A percentile compares a stretch with the other conserved stretches of the same genome.
These are phyloP conservation scores for Lactarius deliciosus DNA, from an alignment of 768 basidiomycete species.

Conservation along the genomic window DNA sequence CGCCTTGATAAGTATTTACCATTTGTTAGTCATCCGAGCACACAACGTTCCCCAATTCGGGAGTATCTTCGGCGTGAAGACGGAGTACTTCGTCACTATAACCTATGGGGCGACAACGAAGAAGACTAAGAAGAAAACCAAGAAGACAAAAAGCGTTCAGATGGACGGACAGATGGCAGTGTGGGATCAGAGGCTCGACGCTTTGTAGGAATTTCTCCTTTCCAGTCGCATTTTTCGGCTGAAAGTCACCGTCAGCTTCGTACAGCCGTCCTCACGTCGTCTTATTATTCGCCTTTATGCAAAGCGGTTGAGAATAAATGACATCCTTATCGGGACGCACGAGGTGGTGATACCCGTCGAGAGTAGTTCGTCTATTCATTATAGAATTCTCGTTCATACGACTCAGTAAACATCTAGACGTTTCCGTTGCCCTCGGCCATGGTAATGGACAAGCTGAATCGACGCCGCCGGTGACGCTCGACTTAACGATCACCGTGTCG, in stretches of 20 bases:
- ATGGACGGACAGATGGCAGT: not conserved
- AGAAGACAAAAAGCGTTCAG: not conserved
- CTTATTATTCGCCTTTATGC: not conserved
- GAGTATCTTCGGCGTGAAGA: not conserved
- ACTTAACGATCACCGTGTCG: not conserved
- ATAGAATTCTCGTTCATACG: not conserved
- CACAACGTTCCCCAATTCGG: not conserved
- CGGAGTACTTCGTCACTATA: not conserved
- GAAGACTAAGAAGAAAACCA: not conserved
- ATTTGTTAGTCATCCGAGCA: not conserved
- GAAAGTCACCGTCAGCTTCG: not conserved
- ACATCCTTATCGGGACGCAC: not conserved
- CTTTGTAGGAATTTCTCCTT: not conserved
- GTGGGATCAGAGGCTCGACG: not conserved
- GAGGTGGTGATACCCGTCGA: not conserved
- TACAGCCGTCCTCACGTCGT: not conserved
- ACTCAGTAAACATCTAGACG: not conserved
- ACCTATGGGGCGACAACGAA: not conserved
- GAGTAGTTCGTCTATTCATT: not conserved
- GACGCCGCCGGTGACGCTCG: not conserved
- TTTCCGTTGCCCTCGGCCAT: not conserved
- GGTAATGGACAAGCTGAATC: not conserved
- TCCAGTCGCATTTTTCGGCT: not conserved
- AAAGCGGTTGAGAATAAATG: not conserved
- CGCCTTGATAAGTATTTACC: not conserved